Conservation (phyloP, 2,329 filamentous ascomycete species). For the Parastagonospora avenae region DNA sequence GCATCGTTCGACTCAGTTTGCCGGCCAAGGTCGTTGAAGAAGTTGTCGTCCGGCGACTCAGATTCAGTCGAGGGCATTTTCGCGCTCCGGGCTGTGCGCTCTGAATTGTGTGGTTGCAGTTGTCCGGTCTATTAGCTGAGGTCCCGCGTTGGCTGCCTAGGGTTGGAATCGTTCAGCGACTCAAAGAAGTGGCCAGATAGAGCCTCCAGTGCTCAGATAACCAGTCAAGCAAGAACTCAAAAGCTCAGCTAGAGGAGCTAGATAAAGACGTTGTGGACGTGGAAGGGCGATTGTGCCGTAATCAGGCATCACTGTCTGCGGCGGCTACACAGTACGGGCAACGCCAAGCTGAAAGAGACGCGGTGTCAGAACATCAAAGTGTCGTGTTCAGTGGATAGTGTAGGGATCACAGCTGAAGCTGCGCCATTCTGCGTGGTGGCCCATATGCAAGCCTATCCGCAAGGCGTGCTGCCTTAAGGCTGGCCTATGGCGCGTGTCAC, state of each 20-base stretch:
- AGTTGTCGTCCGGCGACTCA: conserved; percentile 51
- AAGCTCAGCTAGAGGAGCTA: not conserved
- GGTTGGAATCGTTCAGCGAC: not conserved
- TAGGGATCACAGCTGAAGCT: conserved; percentile 15
- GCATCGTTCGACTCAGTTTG: conserved; percentile 45
- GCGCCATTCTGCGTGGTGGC: conserved; percentile 13
- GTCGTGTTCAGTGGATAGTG: conserved; percentile 11
- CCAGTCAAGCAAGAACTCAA: not conserved
- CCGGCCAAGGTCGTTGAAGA: conserved; percentile 63
- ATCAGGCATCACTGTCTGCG: conserved; percentile 14
- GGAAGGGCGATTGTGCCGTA: not conserved
- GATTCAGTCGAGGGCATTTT: conserved; percentile 38
- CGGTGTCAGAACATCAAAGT: conserved; percentile 1
- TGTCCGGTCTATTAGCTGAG: not conserved
- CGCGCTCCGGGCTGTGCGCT: not conserved
- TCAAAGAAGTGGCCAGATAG: not conserved
- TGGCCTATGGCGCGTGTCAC: conserved; percentile 18
- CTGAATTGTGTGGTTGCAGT: not conserved
- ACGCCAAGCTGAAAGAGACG: conserved; percentile 5
- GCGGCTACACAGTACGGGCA: not conserved
- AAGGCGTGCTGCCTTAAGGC: conserved; percentile 24
- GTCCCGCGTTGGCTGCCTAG: conserved; percentile 11
- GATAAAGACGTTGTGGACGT: not conserved
- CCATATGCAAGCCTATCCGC: conserved; percentile 20
- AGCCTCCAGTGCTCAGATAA: not conserved